Evolutionary conservation across 2,329 filamentous ascomycete species (phyloP).

Genomic region (Cercospora sp.): DNA sequence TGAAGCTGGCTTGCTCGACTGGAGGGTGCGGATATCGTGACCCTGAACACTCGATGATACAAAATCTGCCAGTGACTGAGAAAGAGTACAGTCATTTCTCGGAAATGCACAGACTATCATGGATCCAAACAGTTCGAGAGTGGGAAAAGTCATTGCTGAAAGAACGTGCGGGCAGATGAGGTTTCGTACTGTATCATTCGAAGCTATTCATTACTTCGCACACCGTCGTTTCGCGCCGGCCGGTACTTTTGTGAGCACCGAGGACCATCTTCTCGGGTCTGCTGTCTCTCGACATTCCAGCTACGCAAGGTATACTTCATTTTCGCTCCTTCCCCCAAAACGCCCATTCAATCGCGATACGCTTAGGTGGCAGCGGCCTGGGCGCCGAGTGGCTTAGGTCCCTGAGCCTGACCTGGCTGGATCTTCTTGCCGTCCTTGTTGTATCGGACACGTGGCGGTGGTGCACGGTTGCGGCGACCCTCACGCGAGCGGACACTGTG

Average conservation of each 20-base stretch:
- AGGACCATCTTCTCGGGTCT: background rate
- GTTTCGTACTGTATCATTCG: constrained; percentile 26
- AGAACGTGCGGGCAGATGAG: background rate
- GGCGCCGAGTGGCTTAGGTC: constrained; percentile 52
- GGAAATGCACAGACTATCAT: background rate
- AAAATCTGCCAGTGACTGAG: background rate
- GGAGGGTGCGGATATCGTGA: background rate
- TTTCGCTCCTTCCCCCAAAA: constrained; percentile 13
- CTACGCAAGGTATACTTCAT: constrained; percentile 11
- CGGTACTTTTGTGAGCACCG: background rate
- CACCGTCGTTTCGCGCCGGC: background rate
- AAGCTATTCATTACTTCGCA: constrained; percentile 27
- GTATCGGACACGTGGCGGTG: constrained; percentile 95
- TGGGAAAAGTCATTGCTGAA: background rate
- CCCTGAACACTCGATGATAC: background rate
- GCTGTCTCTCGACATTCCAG: constrained; percentile 7
- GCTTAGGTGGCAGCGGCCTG: constrained; percentile 22
- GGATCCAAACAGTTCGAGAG: background rate
- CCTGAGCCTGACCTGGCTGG: constrained; percentile 76
- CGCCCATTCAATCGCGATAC: background rate
- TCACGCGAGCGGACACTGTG: constrained; percentile 91
- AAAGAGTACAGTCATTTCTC: background rate
- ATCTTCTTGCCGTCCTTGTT: constrained; percentile 99
- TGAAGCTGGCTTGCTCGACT: background rate
- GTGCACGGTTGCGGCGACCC: constrained; percentile 98